Evolutionary conservation across 345 rosid genomes (phyloP), one percentile per base, ranked within the genome.

Genomic region (Schrenkiella parvula): DNA sequence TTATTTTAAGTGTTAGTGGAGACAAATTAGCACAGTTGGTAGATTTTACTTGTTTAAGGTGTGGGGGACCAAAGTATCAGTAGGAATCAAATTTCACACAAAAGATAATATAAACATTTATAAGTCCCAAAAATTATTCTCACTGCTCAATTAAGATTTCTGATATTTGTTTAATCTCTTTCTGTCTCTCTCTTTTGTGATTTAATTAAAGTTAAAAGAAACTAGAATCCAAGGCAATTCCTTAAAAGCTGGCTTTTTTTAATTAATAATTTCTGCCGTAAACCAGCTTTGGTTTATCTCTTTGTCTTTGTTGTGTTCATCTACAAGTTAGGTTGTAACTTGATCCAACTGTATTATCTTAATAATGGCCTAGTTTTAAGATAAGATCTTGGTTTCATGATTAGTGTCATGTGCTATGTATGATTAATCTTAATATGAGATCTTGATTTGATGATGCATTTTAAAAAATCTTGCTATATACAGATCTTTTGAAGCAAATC

Each of bases 111-210:
- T 66, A 50, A 78, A 79, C 74, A 72, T 81, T 80, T 79, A 64
- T 89, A 8, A 74, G 53, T 68, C 86, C 95, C 77, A 87, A 78
- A 85, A 80, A 81, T 10, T 88, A 68, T 82, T 82, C 79, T 68
- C 91, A 80, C 68, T 74, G 87, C 95, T 85, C 95, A 73, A 88
- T 87, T 81, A 83, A 25, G 88, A 83, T 83, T 81, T 81, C 57
- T 29, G 18, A 51, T 29, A 63, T 34, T 70, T 69, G 14, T 69
- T 76, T 69, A 76, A 34, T 59, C 29, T 76, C 10, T 48, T 4
- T 66, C 37, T 66, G 14, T 72, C 25, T 65, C 32, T 37, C 46
- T 35, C 35, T 26, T 31, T 41, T 6, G 68, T 68, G 63, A 67
- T 60, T 42, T 68, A 69, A 25, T 63, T n/a, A 19, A 28, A n/a